A percentile compares a stretch with the other conserved stretches of the same genome.
phyloP scores from a whole-genome alignment of 129 eudicot species.

The Flaveria ramosissima region DNA sequence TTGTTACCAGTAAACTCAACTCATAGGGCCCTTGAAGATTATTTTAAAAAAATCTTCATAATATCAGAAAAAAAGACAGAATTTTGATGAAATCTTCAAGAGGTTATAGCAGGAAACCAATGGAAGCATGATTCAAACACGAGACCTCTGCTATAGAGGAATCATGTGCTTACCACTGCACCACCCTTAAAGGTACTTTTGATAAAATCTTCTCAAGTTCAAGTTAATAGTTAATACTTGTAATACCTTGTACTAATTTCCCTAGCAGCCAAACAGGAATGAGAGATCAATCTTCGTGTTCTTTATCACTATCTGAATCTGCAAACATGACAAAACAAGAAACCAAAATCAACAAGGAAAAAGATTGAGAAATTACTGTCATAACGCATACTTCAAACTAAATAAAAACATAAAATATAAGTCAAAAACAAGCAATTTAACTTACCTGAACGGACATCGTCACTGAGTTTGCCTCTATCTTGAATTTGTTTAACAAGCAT shows the following conservation, averaged over 20 bases:
- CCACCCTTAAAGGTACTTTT: background rate
- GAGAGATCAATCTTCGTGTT: conserved; percentile 75
- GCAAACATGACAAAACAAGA: conserved; percentile 12
- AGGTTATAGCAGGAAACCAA: background rate
- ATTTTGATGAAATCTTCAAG: too few species aligned
- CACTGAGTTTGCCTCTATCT: conserved; percentile 82
- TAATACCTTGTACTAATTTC: conserved; percentile 34
- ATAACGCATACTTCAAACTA: background rate
- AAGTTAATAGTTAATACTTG: background rate
- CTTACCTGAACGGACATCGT: conserved; percentile 97
- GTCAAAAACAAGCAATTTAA: background rate
- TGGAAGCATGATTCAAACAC: too few species aligned
- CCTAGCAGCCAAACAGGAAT: conserved; percentile 22
- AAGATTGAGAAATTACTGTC: background rate
- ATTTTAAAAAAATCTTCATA: too few species aligned
- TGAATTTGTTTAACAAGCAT: conserved; percentile 97
- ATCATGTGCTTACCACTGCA: too few species aligned
- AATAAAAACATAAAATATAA: background rate
- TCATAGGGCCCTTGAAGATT: too few species aligned
- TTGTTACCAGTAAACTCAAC: too few species aligned
- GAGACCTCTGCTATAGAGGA: too few species aligned
- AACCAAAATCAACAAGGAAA: background rate
- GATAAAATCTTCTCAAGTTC: background rate
- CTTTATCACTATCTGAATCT: conserved; percentile 85
- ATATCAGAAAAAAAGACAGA: too few species aligned